These are phyloP conservation scores for Fraxinus greggii DNA, from an alignment of 305 asterid genomes.

Conservation along the genomic window DNA sequence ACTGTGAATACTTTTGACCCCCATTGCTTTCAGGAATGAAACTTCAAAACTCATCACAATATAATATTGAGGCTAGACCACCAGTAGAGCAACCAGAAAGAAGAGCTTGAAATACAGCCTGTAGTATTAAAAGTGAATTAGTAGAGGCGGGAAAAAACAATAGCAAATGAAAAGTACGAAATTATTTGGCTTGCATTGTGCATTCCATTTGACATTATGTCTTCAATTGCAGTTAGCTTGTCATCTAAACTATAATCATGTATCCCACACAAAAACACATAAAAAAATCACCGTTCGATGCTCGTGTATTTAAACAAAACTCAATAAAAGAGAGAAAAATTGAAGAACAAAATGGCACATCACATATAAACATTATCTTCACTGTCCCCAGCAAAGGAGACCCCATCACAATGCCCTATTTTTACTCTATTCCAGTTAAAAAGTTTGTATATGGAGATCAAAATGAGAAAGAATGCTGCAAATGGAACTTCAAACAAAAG, in stretches of 20 bases:
- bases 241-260: conserved; percentile 82
- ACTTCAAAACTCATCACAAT: conserved; percentile 67
- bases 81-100: conserved; percentile 66
- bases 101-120: conserved; percentile 15
- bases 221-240: conserved; percentile 65
- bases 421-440: no score
- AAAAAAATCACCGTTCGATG: background rate
- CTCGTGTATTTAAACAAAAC: background rate
- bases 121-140: background rate
- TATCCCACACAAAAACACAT: conserved; percentile 43
- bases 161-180: background rate
- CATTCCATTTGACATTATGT: conserved; percentile 84
- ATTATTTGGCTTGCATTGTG: conserved; percentile 57
- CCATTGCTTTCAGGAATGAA: conserved; percentile 41
- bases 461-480: no score
- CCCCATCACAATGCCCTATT: no score
- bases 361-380: no score
- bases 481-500: no score
- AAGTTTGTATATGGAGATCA: no score
- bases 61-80: conserved; percentile 82
- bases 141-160: background rate
- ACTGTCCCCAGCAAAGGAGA: no score
- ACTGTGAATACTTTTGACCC: no score
- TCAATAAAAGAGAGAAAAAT: background rate
- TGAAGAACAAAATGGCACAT: no score